A percentile compares a stretch with the other conserved stretches of the same genome.
phyloP scores from a whole-genome alignment of 208 protist species.

The Acanthamoeba royreba region DNA sequence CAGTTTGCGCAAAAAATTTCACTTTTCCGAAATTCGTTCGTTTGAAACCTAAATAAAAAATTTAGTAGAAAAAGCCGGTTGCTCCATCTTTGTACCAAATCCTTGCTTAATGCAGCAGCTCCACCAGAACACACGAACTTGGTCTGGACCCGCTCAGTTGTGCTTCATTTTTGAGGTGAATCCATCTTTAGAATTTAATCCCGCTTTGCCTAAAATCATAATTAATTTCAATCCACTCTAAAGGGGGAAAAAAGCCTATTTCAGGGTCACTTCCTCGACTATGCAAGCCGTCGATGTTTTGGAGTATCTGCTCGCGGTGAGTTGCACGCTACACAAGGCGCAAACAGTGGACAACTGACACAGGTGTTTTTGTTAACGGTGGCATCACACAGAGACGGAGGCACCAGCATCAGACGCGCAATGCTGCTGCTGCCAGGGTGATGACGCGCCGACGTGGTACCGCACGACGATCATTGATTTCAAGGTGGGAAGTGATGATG shows the following conservation, averaged over 20 bases:
- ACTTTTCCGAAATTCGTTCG: too few species aligned
- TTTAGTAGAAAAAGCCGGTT: too few species aligned
- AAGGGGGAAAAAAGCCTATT: not conserved
- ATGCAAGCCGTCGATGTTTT: not conserved
- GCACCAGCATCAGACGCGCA: not conserved
- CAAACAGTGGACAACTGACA: too few species aligned
- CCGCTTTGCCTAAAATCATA: not conserved
- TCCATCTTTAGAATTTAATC: not conserved
- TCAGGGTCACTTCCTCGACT: constrained; percentile 4
- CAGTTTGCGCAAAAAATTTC: too few species aligned
- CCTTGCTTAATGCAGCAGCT: too few species aligned
- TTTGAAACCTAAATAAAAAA: too few species aligned
- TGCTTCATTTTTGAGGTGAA: not conserved
- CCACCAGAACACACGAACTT: too few species aligned
- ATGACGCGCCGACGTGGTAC: not conserved
- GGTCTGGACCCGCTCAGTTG: not conserved
- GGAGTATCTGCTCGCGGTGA: not conserved
- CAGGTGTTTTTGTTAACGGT: not conserved
- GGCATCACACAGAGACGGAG: not conserved
- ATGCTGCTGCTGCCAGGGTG: constrained; percentile 21
- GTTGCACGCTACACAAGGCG: too few species aligned
- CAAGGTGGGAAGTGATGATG: not conserved
- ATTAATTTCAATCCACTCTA: too few species aligned
- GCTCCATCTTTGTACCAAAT: not conserved
- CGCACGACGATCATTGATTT: not conserved